Base-by-base conservation (phyloP, 306 rosid genomes). In the Comarum palustre region DNA sequence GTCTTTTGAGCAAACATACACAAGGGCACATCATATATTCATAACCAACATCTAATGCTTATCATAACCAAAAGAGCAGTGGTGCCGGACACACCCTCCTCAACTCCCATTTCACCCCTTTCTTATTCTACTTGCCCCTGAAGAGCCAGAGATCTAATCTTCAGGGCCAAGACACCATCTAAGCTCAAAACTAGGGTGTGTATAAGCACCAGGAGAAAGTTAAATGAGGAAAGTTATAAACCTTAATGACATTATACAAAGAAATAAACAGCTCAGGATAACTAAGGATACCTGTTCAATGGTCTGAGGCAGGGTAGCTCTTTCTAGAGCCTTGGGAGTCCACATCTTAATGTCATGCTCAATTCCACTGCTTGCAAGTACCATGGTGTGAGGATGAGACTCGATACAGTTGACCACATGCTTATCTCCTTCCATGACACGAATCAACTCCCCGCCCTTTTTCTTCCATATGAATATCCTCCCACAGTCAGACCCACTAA, bases 401-500 rank as follows among this genome's bases (percentile, higher is more conserved):
- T 89, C 97, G 13, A 91, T 88, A 82, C 99, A 94, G 81, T 94
- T 94, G 51, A 94, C 99, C n/a, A 94, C 84, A 68, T 68, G 41
- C 77, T 74, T 79, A 78, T 94, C 99, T 36, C 88, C 99, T 84
- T 91, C 84, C 96, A 94, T 94, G 69, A 94, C 96, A 73, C 97
- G 99, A 75, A 91, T 86, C 45, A 91, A 94, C 83, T 87, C 81
- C 68, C 96, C 96, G 6, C 85, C 90, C 77, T 88, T 91, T 83
- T 89, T 94, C 79, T 75, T 91, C 99, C 99, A 91, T 50, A 88
- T 83, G 84, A 94, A 94, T 77, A 94, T 94, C 50, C 96, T 87
- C 69, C 97, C 99, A 84, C 99, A 94, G 68, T 94, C 99, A 71
- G 99, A 94, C 20, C 99, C 99, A 54, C 99, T 94, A 61, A 88